Base-by-base conservation (phyloP, 805 yeast genomes). In the Candida oleophila region DNA sequence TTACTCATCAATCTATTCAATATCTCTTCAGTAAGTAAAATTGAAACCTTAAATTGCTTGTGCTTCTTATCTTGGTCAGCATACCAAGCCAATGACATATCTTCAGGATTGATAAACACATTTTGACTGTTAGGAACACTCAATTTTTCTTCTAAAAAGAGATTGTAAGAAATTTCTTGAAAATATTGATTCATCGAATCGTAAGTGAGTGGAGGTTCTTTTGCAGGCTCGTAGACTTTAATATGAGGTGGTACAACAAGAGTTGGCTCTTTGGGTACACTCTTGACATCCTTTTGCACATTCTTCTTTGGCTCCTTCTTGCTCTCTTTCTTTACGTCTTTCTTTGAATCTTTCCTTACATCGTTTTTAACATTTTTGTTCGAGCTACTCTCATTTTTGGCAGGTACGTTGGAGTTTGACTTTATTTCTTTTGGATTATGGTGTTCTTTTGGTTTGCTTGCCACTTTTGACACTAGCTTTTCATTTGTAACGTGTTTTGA, bases 61-160 rank as follows among this genome's bases (percentile, higher is more conserved):
- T 67, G 60, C 39, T 66, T 66, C 46, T 71, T 71, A 48, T 68
- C 71, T 44, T 74, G 79, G 44, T 70, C 76, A 16, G 61, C 66
- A 49, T 56, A 71, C 84, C 85, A 82, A 46, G 76, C 77, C 38
- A 83, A 66, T 7, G 70, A 63, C 52, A 81, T 74, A 44, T 78
- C 77, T 0, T 74, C 66, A 0, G 64, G 48, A 3, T 62, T 59
- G 19, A 71, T 56, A 21, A 59, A 51, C 34, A 74, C 62, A 42
- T 79, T 73, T 7, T 73, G 70, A 35, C 60, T 61, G 21, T 71
- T 64, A 7, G 57, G 49, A 39, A 63, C 57, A 37, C 59, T 55
- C 34, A 63, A 50, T 44, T 77, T 73, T 54, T 85, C 87, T 57
- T 85, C 91, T 37, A 82, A 66, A 49, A 81, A 83, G 46, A 85